Percentiles rank a stretch among this genome's conserved stretches.
These are phyloP conservation scores for Tulasnella sp. DNA, from an alignment of 768 basidiomycete genomes.

Conservation along the genomic window DNA sequence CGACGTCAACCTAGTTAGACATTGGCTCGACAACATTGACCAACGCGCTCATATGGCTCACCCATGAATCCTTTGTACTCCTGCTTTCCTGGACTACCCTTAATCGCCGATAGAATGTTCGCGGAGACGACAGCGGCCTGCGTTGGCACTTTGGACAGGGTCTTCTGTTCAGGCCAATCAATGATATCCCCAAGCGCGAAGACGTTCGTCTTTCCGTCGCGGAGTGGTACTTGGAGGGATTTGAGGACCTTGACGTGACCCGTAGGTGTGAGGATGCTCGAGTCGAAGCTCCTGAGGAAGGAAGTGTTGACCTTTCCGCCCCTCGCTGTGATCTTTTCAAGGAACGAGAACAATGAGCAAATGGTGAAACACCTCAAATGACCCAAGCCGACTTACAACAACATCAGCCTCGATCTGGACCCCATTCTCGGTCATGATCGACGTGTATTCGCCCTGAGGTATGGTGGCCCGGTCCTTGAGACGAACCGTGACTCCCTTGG, in stretches of 20 bases:
- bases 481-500: conserved; percentile 17
- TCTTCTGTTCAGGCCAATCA: conserved; percentile 20
- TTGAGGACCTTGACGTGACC: conserved; percentile 20
- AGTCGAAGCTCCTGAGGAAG: conserved; percentile 14
- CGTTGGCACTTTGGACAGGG: conserved; percentile 15
- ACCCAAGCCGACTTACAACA: conserved; percentile 16
- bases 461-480: conserved; percentile 18
- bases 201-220: conserved; percentile 17
- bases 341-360: background rate
- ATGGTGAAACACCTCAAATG: background rate
- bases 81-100: background rate
- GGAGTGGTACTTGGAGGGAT: conserved; percentile 18
- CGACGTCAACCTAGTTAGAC: background rate
- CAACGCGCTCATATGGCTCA: background rate
- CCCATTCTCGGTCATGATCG: conserved; percentile 22
- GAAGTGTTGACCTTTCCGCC: conserved; percentile 18
- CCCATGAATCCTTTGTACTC: conserved; percentile 2
- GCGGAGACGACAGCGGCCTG: conserved; percentile 15
- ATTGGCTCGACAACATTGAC: background rate
- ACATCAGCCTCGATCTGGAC: conserved; percentile 20
- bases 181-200: conserved; percentile 21
- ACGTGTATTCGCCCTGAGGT: background rate
- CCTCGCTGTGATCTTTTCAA: conserved; percentile 11
- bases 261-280: conserved; percentile 12
- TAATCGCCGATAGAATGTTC: conserved; percentile 16